Evolutionary conservation across 805 yeast species (phyloP).

Genomic region (Pichia phayaonensis): DNA sequence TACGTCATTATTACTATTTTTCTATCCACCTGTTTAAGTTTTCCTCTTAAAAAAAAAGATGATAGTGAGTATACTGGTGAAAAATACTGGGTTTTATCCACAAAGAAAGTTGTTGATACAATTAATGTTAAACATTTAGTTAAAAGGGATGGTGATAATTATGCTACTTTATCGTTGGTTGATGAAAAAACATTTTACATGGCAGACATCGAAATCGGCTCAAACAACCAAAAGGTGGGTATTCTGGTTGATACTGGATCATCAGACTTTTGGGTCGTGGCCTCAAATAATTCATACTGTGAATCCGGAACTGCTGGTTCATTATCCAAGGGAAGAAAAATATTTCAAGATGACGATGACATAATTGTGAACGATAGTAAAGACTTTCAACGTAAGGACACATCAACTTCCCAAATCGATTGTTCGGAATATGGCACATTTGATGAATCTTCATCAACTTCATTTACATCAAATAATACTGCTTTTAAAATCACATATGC

Average conservation of each 20-base stretch:
- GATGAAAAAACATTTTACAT: slow-evolving; percentile 39
- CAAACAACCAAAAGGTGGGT: slow-evolving; percentile 44
- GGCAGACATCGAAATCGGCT: slow-evolving; percentile 44
- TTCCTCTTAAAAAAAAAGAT: background rate
- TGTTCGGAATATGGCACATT: slow-evolving; percentile 45
- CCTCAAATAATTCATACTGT: slow-evolving; percentile 42
- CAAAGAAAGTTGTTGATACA: slow-evolving; percentile 14
- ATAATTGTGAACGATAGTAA: background rate
- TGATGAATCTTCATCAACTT: slow-evolving; percentile 31
- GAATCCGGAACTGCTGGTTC: slow-evolving; percentile 12
- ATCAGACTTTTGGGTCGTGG: slow-evolving; percentile 61
- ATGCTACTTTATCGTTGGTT: slow-evolving; percentile 27
- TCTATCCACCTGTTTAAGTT: background rate
- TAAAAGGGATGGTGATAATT: slow-evolving; percentile 21
- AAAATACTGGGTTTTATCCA: slow-evolving; percentile 17
- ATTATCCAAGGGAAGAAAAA: slow-evolving; percentile 1
- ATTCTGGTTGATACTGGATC: slow-evolving; percentile 71
- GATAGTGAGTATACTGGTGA: background rate
- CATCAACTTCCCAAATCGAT: slow-evolving; percentile 17
- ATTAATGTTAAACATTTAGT: slow-evolving; percentile 7
- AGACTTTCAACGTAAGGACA: background rate
- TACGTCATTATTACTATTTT: background rate
- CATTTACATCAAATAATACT: slow-evolving; percentile 35
- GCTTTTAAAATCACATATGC: slow-evolving; percentile 39
- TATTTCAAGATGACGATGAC: background rate